Evolutionary conservation across 2,329 filamentous ascomycete genomes (phyloP), one percentile per base, ranked within the genome.

Genomic region (Cadophora gregata): DNA sequence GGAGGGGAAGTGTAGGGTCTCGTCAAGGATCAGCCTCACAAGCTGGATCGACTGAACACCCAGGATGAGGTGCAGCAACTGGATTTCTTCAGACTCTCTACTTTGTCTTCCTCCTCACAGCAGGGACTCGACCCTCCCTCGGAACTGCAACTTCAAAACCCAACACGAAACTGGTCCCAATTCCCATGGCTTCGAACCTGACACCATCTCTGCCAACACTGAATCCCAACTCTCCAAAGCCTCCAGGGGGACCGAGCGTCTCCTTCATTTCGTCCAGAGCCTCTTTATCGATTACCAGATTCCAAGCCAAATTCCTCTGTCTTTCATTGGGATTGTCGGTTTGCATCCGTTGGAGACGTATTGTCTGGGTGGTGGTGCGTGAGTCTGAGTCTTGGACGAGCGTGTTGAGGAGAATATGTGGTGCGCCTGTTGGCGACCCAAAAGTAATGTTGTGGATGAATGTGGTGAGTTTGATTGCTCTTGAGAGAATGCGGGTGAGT

Each of bases 231-330:
- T 71, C 69, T 8, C 69, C 69, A 50, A 71, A 71, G 0, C 69
- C 69, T 8, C 69, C 69, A 14, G 69, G 63, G 3, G 69, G 69
- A 16, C 69, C 69, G 12, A 71, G 50, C 16, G 61, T 67, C 21
- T 69, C 65, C 42, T 69, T 71, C 65, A 71, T 71, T 25, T 69
- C 69, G 38, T 69, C 61, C n/a, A 71, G 12, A 0, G 69, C 65
- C 4, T 65, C 61, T 16, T 50, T 60, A 36, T 67, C 67, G 47
- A 71, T 47, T 6, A 61, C 58, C 6, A 71, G 56, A 5, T 59
- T 70, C 69, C 69, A 71, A 24, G 59, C 59, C 10, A 71, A 60
- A 4, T 31, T 59, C 48, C 62, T 16, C 16, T 63, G 61, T 7
- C 67, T 60, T 38, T 65, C 62, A 19, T 63, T 53, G 4, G 45